Conservation (phyloP, 129 eudicot genomes). For the Lonicera japonica region DNA sequence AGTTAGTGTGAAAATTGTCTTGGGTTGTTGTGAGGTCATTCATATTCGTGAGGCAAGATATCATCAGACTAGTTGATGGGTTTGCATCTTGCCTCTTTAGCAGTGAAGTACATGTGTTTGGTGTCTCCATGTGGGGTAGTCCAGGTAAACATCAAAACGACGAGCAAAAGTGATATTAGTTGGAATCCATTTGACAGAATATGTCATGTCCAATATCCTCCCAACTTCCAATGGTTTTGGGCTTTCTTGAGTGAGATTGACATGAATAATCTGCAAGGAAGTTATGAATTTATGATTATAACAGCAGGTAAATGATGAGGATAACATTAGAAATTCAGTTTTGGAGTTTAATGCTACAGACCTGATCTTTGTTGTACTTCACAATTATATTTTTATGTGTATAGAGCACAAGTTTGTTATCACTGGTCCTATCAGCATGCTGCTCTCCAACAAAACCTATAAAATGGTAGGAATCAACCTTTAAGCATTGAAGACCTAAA, state of each 20-base stretch:
- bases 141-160: constrained; percentile 89
- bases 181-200: constrained; percentile 73
- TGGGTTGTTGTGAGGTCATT: no score
- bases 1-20: no score
- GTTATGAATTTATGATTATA: constrained; percentile 8
- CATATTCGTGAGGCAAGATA: no score
- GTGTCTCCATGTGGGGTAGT: no score
- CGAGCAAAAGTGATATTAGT: constrained; percentile 68
- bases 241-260: constrained; percentile 86
- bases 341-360: constrained; percentile 12
- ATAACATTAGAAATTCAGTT: background rate
- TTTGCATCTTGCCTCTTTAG: no score
- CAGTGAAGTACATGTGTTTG: no score
- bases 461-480: constrained; percentile 3
- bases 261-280: constrained; percentile 78
- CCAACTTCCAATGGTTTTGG: constrained; percentile 83
- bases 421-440: constrained; percentile 66
- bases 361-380: constrained; percentile 90
- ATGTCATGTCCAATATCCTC: constrained; percentile 70
- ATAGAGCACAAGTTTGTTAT: constrained; percentile 68
- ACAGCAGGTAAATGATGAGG: background rate
- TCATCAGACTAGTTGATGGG: no score
- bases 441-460: constrained; percentile 88
- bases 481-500: background rate
- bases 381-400: constrained; percentile 64